Base-by-base conservation (phyloP, 106 monocot genomes). In the Phalaenopsis equestris region DNA sequence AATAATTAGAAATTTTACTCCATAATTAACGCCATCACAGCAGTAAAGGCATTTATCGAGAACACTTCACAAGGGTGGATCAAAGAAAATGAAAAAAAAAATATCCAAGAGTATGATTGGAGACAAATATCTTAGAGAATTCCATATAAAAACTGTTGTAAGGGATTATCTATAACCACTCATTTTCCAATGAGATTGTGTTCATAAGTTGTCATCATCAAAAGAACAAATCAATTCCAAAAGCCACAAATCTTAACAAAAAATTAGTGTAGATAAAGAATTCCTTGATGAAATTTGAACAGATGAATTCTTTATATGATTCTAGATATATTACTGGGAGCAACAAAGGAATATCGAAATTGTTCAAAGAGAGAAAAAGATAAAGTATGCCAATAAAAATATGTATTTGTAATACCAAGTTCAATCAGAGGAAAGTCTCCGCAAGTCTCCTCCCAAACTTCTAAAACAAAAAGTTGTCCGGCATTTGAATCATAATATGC, bases 361-460 rank as follows among this genome's bases (percentile, higher is more conserved):
- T 39, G 36, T 39, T 70, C 14, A 70, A 38, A 11, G 8, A 72
- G 70, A n/a, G 21, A 58, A 30, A 30, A 52, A 52, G 14, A 46
- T 73, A 76, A 24, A 56, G 19, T 7, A 49, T 67, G 57, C 47
- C 17, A 41, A 42, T 8, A 57, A 39, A 75, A 16, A 41, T 24
- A 15, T 43, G 30, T 67, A 3, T 58, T 42, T 15, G n/a, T 67
- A 47, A 45, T 91, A 98, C 97, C 94, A 45, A 99, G 89, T 86
- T 99, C 87, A 79, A 99, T 87, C 23, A 99, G 87, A 41, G 98
- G 98, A 81, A 87, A 95, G 8, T 88, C 92, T 21, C 85, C 92
- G 79, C 67, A 79, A 23, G 85, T 88, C 74, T 95, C 98, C 81
- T 99, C 98, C 94, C 98, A 99, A 80, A 95, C 75, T 82, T 99